Evolutionary conservation across 306 rosid genomes (phyloP).

Genomic region (Albizia julibrissin): DNA sequence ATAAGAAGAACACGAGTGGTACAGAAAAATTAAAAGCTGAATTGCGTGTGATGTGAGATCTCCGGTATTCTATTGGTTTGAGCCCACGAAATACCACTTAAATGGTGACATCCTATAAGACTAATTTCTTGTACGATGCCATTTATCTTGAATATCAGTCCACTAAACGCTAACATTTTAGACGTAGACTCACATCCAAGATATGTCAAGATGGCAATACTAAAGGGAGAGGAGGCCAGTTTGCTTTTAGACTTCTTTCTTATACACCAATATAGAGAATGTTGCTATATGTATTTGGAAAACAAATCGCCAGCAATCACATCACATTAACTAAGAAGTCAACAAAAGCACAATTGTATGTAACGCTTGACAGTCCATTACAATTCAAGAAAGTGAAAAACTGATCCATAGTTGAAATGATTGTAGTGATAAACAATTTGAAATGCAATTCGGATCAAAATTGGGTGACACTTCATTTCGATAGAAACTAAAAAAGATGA

Average conservation of each 20-base stretch:
- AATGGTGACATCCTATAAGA: neutral
- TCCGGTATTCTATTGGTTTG: neutral
- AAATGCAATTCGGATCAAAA: conserved; percentile 16
- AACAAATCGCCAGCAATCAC: neutral
- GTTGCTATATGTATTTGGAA: neutral
- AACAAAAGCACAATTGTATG: neutral
- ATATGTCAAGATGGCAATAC: neutral
- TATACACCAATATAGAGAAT: neutral
- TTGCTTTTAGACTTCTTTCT: neutral
- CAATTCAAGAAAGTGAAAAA: neutral
- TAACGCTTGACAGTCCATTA: neutral
- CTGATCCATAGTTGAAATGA: conserved; percentile 7
- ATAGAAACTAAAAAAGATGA: neutral
- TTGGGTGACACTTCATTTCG: neutral
- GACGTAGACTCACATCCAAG: neutral
- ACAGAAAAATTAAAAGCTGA: too few relatives aligned
- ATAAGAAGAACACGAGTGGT: too few relatives aligned
- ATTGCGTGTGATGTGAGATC: neutral
- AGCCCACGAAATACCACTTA: neutral
- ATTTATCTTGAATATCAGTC: neutral
- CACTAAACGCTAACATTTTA: neutral
- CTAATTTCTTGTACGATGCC: neutral
- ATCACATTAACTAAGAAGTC: neutral
- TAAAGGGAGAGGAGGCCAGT: neutral
- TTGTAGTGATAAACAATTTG: neutral